Base-by-base conservation (phyloP, 352 stramenopile genomes). In the Globisporangium spinosum region DNA sequence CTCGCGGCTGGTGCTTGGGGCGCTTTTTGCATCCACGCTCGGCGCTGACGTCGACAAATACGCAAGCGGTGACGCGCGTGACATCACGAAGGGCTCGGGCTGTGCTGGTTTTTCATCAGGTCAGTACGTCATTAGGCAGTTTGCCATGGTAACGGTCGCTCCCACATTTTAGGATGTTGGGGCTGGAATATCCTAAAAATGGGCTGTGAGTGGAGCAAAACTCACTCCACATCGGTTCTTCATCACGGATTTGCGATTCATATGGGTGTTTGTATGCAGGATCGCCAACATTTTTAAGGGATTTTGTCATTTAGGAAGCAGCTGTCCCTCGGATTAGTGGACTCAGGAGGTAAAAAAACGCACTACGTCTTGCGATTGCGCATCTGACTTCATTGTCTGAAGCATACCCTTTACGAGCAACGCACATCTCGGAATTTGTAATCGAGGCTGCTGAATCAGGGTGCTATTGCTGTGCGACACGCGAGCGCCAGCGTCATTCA, bases 11-110 rank as follows among this genome's bases (percentile, higher is more conserved):
- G 29, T 61, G 55, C 55, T 61, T 61, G 55, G 55, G 3, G 17
- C 17, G 13, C 12, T 15, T 12, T 61, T 32, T 62, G 56, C 10
- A 47, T 62, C 56, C 56, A 49, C 47, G 8, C 12, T 49, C 10
- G 29, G 55, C 13, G 60, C 34, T 58, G 60, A 65, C 60, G 45
- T 65, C 60, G 60, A 58, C 60, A 20, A 20, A 17, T 4, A 12
- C 17, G 1, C n/a, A 7, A n/a, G n/a, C 22, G 60, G 13, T 65
- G 60, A 65, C 43, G 45, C 60, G 51, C 47, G 34, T 49, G 60
- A 58, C 27, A 51, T 65, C 60, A 58, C 9, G 3, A 20, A 10
- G 5, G 22, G 5, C n/a, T n/a, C 0, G 25, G 25, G 6, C 34
- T 58, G 32, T 58, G 25, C 15, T 17, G 15, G 20, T 55, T 56